Conservation (phyloP, 2,329 filamentous ascomycete genomes). For the Pseudogymnoascus sp. region DNA sequence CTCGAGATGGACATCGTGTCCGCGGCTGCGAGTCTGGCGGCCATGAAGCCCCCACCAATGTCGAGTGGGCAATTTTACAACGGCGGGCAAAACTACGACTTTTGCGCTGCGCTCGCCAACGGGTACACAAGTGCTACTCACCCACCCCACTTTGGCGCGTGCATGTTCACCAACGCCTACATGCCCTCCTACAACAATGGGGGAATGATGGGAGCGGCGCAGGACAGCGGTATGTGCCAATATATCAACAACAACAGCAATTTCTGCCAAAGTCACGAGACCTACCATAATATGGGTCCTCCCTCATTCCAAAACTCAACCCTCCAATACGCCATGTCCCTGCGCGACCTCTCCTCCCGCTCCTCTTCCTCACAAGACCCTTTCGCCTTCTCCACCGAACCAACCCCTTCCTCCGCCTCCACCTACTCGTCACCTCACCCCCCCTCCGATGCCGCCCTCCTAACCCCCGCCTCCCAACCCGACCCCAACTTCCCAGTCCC, state of each 20-base stretch:
- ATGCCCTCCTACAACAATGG: constrained; percentile 3
- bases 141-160: neutral
- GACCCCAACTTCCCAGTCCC: neutral
- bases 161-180: constrained; percentile 1
- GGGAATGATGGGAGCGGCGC: neutral
- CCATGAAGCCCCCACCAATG: neutral
- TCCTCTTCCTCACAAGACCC: neutral
- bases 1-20: neutral
- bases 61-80: neutral
- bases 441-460: too few species aligned
- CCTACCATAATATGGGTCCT: neutral
- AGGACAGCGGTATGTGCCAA: neutral
- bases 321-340: constrained; percentile 7
- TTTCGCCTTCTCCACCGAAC: constrained; percentile 5
- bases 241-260: neutral
- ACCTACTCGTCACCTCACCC: neutral
- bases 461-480: too few species aligned
- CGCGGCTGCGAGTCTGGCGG: neutral
- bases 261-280: constrained; percentile 7
- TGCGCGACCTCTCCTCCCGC: neutral
- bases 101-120: neutral
- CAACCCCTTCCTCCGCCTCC: neutral
- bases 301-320: constrained; percentile 3
- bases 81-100: neutral
- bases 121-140: neutral